Conservation (phyloP, 345 rosid species). For the Camelina hispida region DNA sequence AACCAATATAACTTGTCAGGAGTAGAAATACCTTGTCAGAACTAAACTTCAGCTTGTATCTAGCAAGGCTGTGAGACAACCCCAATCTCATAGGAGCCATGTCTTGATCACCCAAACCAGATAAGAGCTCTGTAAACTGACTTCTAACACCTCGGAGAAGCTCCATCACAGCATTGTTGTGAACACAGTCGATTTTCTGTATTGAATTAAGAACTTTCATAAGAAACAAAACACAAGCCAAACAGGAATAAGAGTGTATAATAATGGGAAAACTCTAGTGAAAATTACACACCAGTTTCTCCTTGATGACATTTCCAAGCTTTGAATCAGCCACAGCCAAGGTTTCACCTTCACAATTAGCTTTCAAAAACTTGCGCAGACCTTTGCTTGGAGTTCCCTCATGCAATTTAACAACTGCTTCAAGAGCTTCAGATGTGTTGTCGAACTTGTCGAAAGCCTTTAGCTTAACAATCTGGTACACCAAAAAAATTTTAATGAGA, state of each 20-base stretch:
- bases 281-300: conserved; percentile 63
- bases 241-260: too few species aligned
- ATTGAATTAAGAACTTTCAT: neutral
- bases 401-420: conserved; percentile 69
- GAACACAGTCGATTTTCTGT: conserved; percentile 87
- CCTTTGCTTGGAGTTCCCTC: conserved; percentile 73
- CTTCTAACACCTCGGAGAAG: conserved; percentile 79
- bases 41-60: conserved; percentile 88
- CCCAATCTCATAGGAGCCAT: conserved; percentile 93
- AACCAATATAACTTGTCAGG: neutral
- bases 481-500: neutral
- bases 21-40: conserved; percentile 71
- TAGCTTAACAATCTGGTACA: conserved; percentile 66
- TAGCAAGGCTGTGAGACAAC: conserved; percentile 82
- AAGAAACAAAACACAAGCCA: conserved; percentile 15
- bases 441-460: conserved; percentile 78
- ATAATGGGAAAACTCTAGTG: neutral
- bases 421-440: conserved; percentile 75
- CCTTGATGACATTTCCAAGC: conserved; percentile 89
- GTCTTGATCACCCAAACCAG: conserved; percentile 78
- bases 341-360: conserved; percentile 68
- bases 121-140: conserved; percentile 80
- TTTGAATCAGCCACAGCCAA: conserved; percentile 84
- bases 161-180: conserved; percentile 85
- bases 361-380: conserved; percentile 68